Conservation (phyloP, 257 asterid species). For the Euphrasia confusa region DNA sequence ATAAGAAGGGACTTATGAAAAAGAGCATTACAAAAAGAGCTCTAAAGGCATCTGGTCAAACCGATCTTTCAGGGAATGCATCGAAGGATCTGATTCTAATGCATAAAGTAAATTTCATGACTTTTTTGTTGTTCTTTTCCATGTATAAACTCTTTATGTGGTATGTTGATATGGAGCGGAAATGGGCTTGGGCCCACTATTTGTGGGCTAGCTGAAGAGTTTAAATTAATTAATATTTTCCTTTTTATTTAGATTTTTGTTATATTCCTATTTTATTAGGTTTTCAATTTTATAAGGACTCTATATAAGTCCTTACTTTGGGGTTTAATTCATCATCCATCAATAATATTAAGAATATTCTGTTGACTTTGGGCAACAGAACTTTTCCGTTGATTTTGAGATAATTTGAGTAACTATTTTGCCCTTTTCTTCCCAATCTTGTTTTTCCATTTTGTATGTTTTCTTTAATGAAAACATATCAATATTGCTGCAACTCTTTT, state of each 20-base stretch:
- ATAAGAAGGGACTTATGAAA: slow-evolving; percentile 64
- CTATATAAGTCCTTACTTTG: no score
- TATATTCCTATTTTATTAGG: no score
- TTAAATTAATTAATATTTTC: no score
- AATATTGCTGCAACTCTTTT: neutral
- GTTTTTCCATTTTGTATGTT: neutral
- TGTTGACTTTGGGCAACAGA: no score
- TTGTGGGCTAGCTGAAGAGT: no score
- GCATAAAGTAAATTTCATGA: slow-evolving; percentile 62
- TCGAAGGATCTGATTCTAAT: slow-evolving; percentile 83
- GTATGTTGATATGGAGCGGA: neutral
- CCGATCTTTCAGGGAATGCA: slow-evolving; percentile 89
- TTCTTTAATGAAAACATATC: neutral
- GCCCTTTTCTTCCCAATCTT: neutral
- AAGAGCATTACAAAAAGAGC: slow-evolving; percentile 79
- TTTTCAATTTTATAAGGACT: no score
- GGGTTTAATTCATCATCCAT: no score
- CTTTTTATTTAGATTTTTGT: no score
- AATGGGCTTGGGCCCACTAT: no score
- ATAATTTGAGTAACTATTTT: neutral
- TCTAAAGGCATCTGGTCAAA: slow-evolving; percentile 89
- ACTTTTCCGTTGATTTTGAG: no score
- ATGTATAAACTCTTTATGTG: neutral
- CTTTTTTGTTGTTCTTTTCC: slow-evolving; percentile 7
- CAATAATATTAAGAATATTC: no score